phyloP scores from a whole-genome alignment of 2,329 filamentous ascomycete species.

The Pseudocercospora crystallina region DNA sequence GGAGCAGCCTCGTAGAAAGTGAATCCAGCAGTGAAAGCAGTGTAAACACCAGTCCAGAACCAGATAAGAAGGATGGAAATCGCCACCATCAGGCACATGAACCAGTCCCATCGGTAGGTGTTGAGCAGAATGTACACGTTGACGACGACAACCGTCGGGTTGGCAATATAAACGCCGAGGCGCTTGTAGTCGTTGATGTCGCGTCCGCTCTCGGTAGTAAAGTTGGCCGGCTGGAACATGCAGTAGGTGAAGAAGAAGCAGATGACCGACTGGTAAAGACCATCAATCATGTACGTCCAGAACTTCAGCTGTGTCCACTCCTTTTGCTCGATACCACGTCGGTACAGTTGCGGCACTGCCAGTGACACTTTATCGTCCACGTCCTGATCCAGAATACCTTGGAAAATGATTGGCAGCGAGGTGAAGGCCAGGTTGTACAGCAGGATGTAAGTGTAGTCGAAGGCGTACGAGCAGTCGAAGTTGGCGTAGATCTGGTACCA shows the following conservation, averaged over 20 bases:
- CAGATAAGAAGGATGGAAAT: conserved; percentile 87
- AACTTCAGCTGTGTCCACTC: conserved; percentile 98
- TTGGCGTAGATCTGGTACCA: conserved; percentile 97
- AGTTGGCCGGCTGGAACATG: conserved; percentile 67
- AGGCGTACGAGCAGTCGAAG: conserved; percentile 94
- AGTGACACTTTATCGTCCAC: conserved; percentile 91
- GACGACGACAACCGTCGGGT: conserved; percentile 80
- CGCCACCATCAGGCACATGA: conserved; percentile 77
- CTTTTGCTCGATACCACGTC: conserved; percentile 88
- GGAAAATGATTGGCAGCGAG: conserved; percentile 88
- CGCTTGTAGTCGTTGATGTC: conserved; percentile 76
- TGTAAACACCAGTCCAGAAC: conserved; percentile 93
- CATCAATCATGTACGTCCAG: conserved; percentile 95
- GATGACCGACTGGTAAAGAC: conserved; percentile 90
- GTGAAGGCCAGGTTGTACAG: conserved; percentile 97
- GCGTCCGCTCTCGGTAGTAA: conserved; percentile 70
- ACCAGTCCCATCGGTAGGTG: conserved; percentile 97
- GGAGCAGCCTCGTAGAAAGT: conserved; percentile 74
- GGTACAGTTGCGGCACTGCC: conserved; percentile 92
- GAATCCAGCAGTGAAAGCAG: conserved; percentile 57
- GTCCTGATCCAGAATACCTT: conserved; percentile 96
- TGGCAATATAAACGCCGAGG: conserved; percentile 83
- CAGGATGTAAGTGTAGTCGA: conserved; percentile 96
- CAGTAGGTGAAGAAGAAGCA: conserved; percentile 92
- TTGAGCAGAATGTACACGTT: conserved; percentile 96